Conservation (phyloP, 1,284 basidiomycete species). For the Malassezia sympodialis region DNA sequence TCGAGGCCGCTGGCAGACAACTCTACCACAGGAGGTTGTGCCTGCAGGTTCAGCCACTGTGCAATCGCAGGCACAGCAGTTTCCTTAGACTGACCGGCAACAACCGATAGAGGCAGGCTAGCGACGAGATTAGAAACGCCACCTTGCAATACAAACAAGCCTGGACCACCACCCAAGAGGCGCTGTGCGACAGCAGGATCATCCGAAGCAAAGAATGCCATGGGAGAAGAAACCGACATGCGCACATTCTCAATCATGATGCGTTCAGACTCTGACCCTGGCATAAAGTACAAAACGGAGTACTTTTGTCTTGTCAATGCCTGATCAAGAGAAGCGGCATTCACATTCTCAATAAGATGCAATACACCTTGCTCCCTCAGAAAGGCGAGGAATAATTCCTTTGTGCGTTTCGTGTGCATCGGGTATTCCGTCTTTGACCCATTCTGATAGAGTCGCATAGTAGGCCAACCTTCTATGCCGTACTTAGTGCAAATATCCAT, state of each 20-base stretch:
- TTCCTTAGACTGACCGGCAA: slow-evolving; percentile 3
- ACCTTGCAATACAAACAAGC: slow-evolving; percentile 44
- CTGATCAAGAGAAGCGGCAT: not conserved
- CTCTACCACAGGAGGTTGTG: slow-evolving; percentile 30
- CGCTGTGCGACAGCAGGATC: slow-evolving; percentile 25
- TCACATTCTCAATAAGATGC: slow-evolving; percentile 22
- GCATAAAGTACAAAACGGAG: not conserved
- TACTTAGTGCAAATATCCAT: slow-evolving; percentile 26
- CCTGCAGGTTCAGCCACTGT: slow-evolving; percentile 26
- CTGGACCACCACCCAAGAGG: slow-evolving; percentile 17
- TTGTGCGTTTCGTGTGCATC: slow-evolving; percentile 22
- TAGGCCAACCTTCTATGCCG: slow-evolving; percentile 30
- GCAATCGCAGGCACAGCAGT: slow-evolving; percentile 17
- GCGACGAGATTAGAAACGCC: slow-evolving; percentile 21
- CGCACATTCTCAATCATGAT: not conserved
- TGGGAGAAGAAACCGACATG: not conserved
- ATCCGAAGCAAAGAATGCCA: slow-evolving; percentile 11
- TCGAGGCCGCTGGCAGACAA: slow-evolving; percentile 25
- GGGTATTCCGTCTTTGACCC: slow-evolving; percentile 30
- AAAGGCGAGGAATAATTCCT: slow-evolving; percentile 38
- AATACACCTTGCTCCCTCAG: slow-evolving; percentile 28
- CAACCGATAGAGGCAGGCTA: slow-evolving; percentile 17
- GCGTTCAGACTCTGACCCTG: not conserved
- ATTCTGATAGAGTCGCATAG: slow-evolving; percentile 31
- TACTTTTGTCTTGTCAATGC: not conserved